A percentile compares a stretch with the other conserved stretches of the same genome.
These are phyloP conservation scores for Sonneratia alba DNA, from an alignment of 345 rosid species.

Conservation along the genomic window DNA sequence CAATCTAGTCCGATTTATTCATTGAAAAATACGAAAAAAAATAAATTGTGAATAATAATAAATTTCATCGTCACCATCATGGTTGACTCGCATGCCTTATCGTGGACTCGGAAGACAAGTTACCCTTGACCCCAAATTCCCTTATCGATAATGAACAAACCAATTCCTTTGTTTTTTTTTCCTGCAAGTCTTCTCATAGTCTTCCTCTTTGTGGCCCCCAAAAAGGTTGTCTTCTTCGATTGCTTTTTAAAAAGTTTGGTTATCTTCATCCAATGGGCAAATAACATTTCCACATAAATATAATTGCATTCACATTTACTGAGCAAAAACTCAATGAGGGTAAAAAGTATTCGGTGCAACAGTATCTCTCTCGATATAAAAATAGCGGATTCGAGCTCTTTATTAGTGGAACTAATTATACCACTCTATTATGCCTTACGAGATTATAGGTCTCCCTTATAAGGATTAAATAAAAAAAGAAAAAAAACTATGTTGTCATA, in stretches of 20 bases:
- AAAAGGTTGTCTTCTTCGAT: not conserved
- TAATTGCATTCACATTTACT: not conserved
- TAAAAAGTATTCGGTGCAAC: too few species aligned
- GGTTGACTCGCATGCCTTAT: constrained; percentile 6
- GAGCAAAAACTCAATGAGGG: not conserved
- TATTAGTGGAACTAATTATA: too few species aligned
- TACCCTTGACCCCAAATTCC: constrained; percentile 2
- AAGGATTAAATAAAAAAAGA: too few species aligned
- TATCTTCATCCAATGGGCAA: not conserved
- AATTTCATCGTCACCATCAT: not conserved
- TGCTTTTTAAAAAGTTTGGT: not conserved
- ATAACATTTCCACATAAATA: not conserved
- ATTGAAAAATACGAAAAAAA: not conserved
- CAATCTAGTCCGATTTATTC: too few species aligned
- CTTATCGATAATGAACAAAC: not conserved
- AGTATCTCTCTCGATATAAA: too few species aligned
- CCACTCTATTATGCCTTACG: too few species aligned
- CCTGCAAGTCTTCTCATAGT: not conserved
- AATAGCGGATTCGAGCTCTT: too few species aligned
- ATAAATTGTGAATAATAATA: not conserved
- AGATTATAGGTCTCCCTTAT: too few species aligned
- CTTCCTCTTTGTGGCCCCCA: not conserved
- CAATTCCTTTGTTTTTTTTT: not conserved
- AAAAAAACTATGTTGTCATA: too few species aligned
- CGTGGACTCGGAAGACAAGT: not conserved